A percentile compares a stretch with the other conserved stretches of the same genome.
phyloP scores from a whole-genome alignment of 2,329 filamentous ascomycete species.

The Calonectria multiphialidica region DNA sequence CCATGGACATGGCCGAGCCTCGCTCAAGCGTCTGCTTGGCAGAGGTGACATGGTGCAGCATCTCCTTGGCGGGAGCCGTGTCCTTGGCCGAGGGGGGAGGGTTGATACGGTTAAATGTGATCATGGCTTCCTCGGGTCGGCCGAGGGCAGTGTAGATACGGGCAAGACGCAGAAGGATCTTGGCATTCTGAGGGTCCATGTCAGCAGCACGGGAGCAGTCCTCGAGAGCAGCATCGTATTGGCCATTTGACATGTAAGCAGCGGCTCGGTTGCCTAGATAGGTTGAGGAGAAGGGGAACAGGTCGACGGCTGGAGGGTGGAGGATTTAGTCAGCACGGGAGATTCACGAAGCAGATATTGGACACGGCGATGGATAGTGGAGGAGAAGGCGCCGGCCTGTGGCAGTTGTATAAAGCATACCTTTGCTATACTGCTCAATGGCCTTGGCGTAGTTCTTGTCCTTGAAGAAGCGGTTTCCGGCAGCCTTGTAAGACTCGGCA shows the following conservation, averaged over 20 bases:
- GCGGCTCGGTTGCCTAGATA: conserved; percentile 96
- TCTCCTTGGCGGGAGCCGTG: conserved; percentile 83
- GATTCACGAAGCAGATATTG: not conserved
- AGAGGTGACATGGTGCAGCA: conserved; percentile 84
- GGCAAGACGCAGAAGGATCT: conserved; percentile 88
- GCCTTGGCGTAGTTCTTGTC: conserved; percentile 89
- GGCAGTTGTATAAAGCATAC: conserved; percentile 61
- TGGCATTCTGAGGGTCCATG: conserved; percentile 86
- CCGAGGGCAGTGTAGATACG: conserved; percentile 92
- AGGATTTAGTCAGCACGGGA: conserved; percentile 33
- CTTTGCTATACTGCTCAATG: conserved; percentile 94
- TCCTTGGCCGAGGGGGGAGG: conserved; percentile 88
- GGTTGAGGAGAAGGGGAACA: conserved; percentile 86
- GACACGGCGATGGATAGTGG: not conserved
- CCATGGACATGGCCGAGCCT: conserved; percentile 89
- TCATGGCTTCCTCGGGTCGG: conserved; percentile 86
- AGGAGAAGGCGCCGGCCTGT: not conserved
- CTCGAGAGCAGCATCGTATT: conserved; percentile 83
- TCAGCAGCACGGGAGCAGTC: conserved; percentile 88
- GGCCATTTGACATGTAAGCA: conserved; percentile 89
- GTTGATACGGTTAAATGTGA: conserved; percentile 83
- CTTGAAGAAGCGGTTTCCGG: conserved; percentile 98
- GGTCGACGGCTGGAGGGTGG: conserved; percentile 78
- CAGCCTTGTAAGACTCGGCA: conserved; percentile 90
- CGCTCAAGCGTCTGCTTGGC: conserved; percentile 82